A percentile compares a stretch with the other conserved stretches of the same genome.
These are phyloP conservation scores for Fusarium sp. DNA, from an alignment of 2,329 filamentous ascomycete genomes.

Conservation along the genomic window DNA sequence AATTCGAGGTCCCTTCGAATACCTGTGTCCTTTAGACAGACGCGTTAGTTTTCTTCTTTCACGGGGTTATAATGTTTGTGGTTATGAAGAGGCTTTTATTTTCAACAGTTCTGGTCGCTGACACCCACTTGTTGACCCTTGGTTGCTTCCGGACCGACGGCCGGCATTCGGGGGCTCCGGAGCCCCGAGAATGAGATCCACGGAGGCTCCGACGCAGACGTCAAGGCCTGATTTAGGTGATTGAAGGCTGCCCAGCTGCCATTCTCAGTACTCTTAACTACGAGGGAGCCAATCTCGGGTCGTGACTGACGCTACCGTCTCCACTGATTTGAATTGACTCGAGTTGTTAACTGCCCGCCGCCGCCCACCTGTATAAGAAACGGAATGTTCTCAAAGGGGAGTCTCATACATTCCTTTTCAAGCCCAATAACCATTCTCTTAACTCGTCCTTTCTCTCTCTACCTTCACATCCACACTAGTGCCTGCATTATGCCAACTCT, in stretches of 20 bases:
- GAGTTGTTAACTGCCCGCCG: neutral
- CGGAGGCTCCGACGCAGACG: neutral
- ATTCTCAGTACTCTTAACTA: neutral
- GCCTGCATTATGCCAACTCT: neutral
- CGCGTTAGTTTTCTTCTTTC: neutral
- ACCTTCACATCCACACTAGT: neutral
- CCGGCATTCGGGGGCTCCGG: neutral
- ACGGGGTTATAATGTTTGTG: rapidly evolving
- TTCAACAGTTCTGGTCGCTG: neutral
- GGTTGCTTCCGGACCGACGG: neutral
- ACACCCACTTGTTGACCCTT: neutral
- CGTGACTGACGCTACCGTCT: neutral
- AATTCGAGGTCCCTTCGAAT: neutral
- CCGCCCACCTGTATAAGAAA: neutral
- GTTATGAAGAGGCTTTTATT: neutral
- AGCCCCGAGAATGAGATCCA: neutral
- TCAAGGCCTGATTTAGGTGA: neutral
- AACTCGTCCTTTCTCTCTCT: rapidly evolving
- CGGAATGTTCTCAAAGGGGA: neutral
- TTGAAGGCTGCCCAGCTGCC: neutral
- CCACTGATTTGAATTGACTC: neutral
- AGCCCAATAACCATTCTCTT: neutral
- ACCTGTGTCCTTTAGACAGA: neutral
- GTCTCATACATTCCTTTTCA: neutral
- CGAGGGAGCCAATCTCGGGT: neutral